Evolutionary conservation across 768 basidiomycete genomes (phyloP).

Genomic region (Tricholoma saponaceum): DNA sequence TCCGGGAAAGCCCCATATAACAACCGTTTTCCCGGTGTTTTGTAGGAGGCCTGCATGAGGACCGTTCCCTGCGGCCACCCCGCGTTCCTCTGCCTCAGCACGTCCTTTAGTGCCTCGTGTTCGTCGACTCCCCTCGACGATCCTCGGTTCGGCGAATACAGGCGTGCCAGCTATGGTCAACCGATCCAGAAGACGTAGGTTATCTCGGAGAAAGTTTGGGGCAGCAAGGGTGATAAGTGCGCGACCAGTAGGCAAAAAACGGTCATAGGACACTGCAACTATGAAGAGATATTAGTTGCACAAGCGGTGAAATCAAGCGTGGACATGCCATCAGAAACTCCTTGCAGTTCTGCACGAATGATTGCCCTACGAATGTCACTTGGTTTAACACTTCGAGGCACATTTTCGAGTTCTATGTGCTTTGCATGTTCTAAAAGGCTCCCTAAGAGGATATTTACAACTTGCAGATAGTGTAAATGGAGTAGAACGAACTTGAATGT

Average conservation of each 20-base stretch:
- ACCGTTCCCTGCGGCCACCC: slow-evolving; percentile 34
- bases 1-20: slow-evolving; percentile 59
- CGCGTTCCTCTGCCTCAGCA: slow-evolving; percentile 21
- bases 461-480: background rate
- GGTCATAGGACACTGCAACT: slow-evolving; percentile 60
- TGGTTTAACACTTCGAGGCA: slow-evolving; percentile 51
- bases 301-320: background rate
- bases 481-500: background rate
- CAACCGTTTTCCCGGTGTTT: slow-evolving; percentile 49
- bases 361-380: slow-evolving; percentile 50
- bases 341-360: slow-evolving; percentile 36
- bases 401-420: slow-evolving; percentile 44
- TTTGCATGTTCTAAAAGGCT: slow-evolving; percentile 17
- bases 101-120: slow-evolving; percentile 27
- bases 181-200: slow-evolving; percentile 37
- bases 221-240: slow-evolving; percentile 55
- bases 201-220: slow-evolving; percentile 38
- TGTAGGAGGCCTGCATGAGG: slow-evolving; percentile 45
- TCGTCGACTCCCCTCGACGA: slow-evolving; percentile 14
- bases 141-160: slow-evolving; percentile 30
- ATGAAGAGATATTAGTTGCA: background rate
- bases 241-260: slow-evolving; percentile 54
- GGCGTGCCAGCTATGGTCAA: slow-evolving; percentile 43
- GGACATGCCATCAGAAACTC: slow-evolving; percentile 40
- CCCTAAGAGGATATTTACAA: slow-evolving; percentile 9